Evolutionary conservation across 495 filamentous ascomycete species (phyloP), one percentile per base, ranked within the genome.

Genomic region (Penicillium canariense): DNA sequence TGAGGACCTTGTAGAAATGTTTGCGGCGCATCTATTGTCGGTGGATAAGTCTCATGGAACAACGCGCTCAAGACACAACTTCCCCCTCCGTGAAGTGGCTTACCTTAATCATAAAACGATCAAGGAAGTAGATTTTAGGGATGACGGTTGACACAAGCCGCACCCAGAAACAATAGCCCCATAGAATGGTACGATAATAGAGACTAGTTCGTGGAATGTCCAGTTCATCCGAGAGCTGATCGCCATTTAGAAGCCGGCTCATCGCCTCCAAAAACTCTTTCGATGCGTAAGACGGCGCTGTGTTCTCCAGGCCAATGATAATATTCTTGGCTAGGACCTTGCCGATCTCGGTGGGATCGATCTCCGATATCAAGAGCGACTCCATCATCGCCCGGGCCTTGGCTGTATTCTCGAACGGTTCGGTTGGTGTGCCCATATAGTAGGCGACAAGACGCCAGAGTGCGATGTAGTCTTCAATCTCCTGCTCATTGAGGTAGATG

Each of bases 361-460:
- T 74, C 64, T 91, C 87, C 5, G 83, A 73, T 15, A 81, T 62
- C 0, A 86, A 52, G 2, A 89, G 60, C 1, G 80, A 82, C 48
- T 91, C 87, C 82, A 90, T 85, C 55, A 83, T 75, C 0, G 73
- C 71, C 55, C 76, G 81, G 0, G 85, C 84, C 25, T 73, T 76
- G 9, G 68, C 68, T 1, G 81, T 73, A 18, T 71, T 81, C 17
- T 72, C 71, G 50, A 91, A 82, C 28, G 67, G 61, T 30, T 82
- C 74, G 0, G 79, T 82, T 1, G 87, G 86, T 4, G 81, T 82
- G 1, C 87, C 89, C 65, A 91, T 77, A 39, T 91, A 81, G 59
- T 88, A 76, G 1, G 81, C 87, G 17, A 91, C 79, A 26, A 88
- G 83, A 1, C 88, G 78, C 89, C 89, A 92, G 0, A 92, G 71